Conservation (phyloP, 2,329 filamentous ascomycete species). For the Pseudocercospora crystallina region DNA sequence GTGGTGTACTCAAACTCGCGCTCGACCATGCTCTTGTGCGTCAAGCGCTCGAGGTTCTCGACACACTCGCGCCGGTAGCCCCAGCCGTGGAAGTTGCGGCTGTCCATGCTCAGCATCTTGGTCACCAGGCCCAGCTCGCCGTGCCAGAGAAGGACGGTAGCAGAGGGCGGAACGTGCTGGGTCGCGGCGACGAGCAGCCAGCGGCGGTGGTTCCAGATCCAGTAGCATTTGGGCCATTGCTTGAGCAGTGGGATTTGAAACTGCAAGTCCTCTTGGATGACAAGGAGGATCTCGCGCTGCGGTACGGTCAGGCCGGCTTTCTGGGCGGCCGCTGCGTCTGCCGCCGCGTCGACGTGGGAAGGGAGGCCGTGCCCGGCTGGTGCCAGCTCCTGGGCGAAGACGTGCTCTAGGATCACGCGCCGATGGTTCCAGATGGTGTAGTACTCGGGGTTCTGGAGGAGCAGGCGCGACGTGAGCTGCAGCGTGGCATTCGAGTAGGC, state of each 20-base stretch:
- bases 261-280: slow-evolving; percentile 70
- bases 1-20: slow-evolving; percentile 86
- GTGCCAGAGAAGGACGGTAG: slow-evolving; percentile 71
- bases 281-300: slow-evolving; percentile 44
- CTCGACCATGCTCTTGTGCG: slow-evolving; percentile 60
- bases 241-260: slow-evolving; percentile 84
- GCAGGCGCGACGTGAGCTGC: slow-evolving; percentile 68
- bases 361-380: slow-evolving; percentile 21
- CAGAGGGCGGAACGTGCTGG: slow-evolving; percentile 55
- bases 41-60: slow-evolving; percentile 65
- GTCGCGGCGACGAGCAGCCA: slow-evolving; percentile 80
- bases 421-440: slow-evolving; percentile 91
- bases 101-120: slow-evolving; percentile 86
- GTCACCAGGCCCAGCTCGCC: slow-evolving; percentile 77
- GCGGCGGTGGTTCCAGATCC: slow-evolving; percentile 95
- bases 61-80: slow-evolving; percentile 82
- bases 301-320: slow-evolving; percentile 30
- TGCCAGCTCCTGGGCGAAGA: slow-evolving; percentile 53
- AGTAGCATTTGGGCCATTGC: slow-evolving; percentile 94
- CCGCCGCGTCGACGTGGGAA: slow-evolving; percentile 24
- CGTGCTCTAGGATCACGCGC: slow-evolving; percentile 66
- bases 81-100: slow-evolving; percentile 96
- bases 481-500: slow-evolving; percentile 60
- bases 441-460: slow-evolving; percentile 80
- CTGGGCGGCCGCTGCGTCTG: slow-evolving; percentile 28